These are phyloP conservation scores for Aspergillus leporis DNA, from an alignment of 495 filamentous ascomycete genomes.

Conservation along the genomic window DNA sequence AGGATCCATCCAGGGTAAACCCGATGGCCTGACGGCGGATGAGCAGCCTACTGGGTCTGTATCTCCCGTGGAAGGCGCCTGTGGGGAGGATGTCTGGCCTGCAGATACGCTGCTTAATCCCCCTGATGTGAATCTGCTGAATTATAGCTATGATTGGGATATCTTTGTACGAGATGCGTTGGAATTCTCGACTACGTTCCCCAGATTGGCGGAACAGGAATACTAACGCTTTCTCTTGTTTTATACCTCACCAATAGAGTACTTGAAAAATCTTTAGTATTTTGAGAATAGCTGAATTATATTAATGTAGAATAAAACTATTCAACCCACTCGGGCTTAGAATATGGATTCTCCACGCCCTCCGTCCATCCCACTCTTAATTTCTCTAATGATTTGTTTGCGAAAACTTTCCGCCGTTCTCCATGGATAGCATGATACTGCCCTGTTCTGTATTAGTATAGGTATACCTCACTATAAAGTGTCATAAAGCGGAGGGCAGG, in stretches of 20 bases:
- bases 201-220: background rate
- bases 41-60: background rate
- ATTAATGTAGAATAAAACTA: background rate
- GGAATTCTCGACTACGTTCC: conserved; percentile 10
- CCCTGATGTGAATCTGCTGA: background rate
- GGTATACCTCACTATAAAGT: too few species aligned
- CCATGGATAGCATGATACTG: conserved; percentile 10
- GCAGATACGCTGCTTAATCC: background rate
- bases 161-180: conserved; percentile 1
- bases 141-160: conserved; percentile 5
- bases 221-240: background rate
- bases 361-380: conserved; percentile 4
- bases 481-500: background rate
- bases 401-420: background rate
- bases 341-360: conserved; percentile 2
- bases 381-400: background rate
- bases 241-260: too few species aligned
- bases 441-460: background rate
- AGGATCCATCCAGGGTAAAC: background rate
- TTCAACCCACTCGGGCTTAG: background rate
- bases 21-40: background rate
- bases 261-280: too few species aligned
- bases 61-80: background rate
- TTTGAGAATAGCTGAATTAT: background rate
- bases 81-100: background rate